Evolutionary conservation across 352 stramenopile genomes (phyloP).

Genomic region (Globisporangium barbulae): DNA sequence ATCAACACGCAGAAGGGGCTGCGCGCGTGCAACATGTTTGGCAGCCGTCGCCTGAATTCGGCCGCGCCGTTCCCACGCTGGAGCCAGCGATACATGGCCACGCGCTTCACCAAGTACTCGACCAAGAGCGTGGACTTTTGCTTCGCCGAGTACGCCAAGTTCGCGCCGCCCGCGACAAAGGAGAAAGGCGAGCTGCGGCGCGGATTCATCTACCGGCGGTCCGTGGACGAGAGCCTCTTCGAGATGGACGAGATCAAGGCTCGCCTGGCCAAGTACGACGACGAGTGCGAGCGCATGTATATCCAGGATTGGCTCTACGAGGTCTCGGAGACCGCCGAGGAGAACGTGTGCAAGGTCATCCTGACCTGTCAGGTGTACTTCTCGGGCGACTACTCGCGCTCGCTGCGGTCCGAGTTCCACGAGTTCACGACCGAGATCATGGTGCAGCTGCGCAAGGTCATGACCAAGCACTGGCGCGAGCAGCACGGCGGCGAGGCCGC

Average conservation of each 20-base stretch:
- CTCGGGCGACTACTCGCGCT: constrained; percentile 26
- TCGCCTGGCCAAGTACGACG: constrained; percentile 39
- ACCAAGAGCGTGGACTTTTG: constrained; percentile 52
- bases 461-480: constrained; percentile 56
- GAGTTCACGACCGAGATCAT: constrained; percentile 63
- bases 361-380: constrained; percentile 61
- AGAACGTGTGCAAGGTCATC: constrained; percentile 61
- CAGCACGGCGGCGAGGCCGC: constrained; percentile 17
- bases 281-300: constrained; percentile 46
- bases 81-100: constrained; percentile 62
- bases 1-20: constrained; percentile 66
- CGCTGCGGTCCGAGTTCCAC: constrained; percentile 46
- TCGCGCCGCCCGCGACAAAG: constrained; percentile 15
- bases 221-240: constrained; percentile 53
- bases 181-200: constrained; percentile 21
- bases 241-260: constrained; percentile 39
- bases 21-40: constrained; percentile 45
- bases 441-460: constrained; percentile 42
- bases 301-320: constrained; percentile 74
- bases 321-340: constrained; percentile 54
- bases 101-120: constrained; percentile 58
- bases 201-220: constrained; percentile 76
- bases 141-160: constrained; percentile 58
- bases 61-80: constrained; percentile 50
- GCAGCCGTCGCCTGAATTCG: constrained; percentile 24